Evolutionary conservation across 2,329 filamentous ascomycete genomes (phyloP).

Genomic region (Pestalotiopsis sp.): DNA sequence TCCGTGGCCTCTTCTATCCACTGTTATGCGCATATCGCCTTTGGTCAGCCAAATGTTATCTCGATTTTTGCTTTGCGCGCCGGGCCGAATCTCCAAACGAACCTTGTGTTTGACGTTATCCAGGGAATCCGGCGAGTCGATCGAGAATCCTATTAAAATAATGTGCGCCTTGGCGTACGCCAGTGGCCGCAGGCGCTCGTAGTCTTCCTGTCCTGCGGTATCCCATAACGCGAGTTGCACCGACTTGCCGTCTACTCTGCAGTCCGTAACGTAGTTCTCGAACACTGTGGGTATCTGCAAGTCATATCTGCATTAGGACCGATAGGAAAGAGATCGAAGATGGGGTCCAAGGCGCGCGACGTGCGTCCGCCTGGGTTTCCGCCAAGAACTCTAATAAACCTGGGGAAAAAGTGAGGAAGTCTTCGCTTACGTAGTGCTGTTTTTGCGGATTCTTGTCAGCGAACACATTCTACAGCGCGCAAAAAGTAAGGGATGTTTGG

Average conservation of each 20-base stretch:
- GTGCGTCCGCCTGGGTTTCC: not conserved
- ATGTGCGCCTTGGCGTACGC: slow-evolving; percentile 98
- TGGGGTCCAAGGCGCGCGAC: not conserved
- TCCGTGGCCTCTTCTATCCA: slow-evolving; percentile 97
- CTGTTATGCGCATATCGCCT: slow-evolving; percentile 38
- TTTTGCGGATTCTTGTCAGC: not conserved
- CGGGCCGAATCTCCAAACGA: slow-evolving; percentile 12
- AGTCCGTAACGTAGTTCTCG: slow-evolving; percentile 99
- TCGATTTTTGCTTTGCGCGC: not conserved
- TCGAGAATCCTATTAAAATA: slow-evolving; percentile 91
- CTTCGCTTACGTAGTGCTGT: slow-evolving; percentile 12
- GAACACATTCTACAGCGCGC: no score
- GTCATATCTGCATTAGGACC: not conserved
- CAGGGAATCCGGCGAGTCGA: slow-evolving; percentile 92
- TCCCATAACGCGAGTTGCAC: slow-evolving; percentile 98
- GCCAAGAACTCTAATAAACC: not conserved
- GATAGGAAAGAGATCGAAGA: not conserved
- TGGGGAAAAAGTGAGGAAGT: not conserved
- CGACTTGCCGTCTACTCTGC: slow-evolving; percentile 96
- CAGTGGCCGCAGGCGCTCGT: slow-evolving; percentile 89
- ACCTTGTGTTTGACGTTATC: slow-evolving; percentile 99
- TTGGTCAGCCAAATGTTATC: not conserved
- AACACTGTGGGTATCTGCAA: slow-evolving; percentile 92
- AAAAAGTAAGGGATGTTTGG: slow-evolving; percentile 1
- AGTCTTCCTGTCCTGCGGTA: slow-evolving; percentile 99